Conservation (phyloP, 495 filamentous ascomycete genomes). For the Tetracladium marchalianum region DNA sequence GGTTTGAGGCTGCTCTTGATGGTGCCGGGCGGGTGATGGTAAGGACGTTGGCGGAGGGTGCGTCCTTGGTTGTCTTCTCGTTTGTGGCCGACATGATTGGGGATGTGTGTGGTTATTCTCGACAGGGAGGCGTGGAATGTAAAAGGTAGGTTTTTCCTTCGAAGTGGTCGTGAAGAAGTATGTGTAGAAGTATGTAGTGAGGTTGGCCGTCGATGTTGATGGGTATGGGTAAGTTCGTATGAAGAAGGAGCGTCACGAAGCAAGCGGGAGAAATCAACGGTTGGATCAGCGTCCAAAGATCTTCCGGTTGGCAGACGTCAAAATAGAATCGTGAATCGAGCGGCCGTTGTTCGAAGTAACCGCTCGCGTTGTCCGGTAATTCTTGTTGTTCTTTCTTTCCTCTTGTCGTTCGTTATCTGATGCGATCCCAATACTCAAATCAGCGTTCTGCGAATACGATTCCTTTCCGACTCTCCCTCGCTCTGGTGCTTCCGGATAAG, state of each 20-base stretch:
- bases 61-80: conserved; percentile 6
- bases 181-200: not conserved
- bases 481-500: too few species aligned
- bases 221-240: not conserved
- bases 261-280: not conserved
- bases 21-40: conserved; percentile 11
- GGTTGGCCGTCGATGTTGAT: not conserved
- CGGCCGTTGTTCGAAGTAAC: too few species aligned
- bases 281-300: not conserved
- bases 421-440: not conserved
- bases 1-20: conserved; percentile 4
- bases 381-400: not conserved
- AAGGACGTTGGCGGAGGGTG: conserved; percentile 3
- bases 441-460: too few species aligned
- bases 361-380: not conserved
- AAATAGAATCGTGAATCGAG: not conserved
- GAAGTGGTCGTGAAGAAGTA: not conserved
- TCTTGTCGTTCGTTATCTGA: not conserved
- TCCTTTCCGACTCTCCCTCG: too few species aligned
- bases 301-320: not conserved
- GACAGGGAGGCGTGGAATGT: not conserved
- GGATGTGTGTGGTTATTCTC: not conserved
- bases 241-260: conserved; percentile 3
- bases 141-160: not conserved
- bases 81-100: conserved; percentile 7